Evolutionary conservation across 495 filamentous ascomycete species (phyloP).

Genomic region (Annulohypoxylon stygium): DNA sequence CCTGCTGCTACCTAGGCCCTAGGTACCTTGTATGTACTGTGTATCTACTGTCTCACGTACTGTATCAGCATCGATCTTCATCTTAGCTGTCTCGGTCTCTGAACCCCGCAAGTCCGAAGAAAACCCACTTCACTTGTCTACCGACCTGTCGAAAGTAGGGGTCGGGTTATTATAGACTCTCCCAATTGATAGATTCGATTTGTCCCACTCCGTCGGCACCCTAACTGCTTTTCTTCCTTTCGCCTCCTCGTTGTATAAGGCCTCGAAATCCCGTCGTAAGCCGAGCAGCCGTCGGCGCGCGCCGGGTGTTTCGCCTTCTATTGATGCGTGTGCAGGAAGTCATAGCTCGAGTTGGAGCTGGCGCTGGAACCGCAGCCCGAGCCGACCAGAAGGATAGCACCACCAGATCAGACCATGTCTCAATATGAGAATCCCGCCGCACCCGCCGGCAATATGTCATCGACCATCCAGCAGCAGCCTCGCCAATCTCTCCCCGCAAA

Average conservation of each 20-base stretch:
- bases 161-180: slow-evolving; percentile 40
- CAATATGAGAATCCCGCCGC: slow-evolving; percentile 41
- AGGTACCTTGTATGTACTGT: slow-evolving; percentile 28
- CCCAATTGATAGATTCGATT: slow-evolving; percentile 38
- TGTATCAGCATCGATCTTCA: slow-evolving; percentile 30
- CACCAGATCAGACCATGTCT: slow-evolving; percentile 45
- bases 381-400: slow-evolving; percentile 34
- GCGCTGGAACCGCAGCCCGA: slow-evolving; percentile 26
- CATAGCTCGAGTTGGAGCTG: slow-evolving; percentile 38
- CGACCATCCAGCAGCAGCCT: slow-evolving; percentile 41
- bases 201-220: slow-evolving; percentile 40
- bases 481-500: slow-evolving; percentile 45
- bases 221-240: slow-evolving; percentile 21
- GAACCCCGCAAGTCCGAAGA: slow-evolving; percentile 48
- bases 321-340: slow-evolving; percentile 37
- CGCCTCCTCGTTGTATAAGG: slow-evolving; percentile 42
- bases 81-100: slow-evolving; percentile 36
- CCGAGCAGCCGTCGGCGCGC: slow-evolving; percentile 47
- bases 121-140: slow-evolving; percentile 38
- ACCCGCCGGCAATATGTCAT: slow-evolving; percentile 40
- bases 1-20: neutral
- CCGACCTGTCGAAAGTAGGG: slow-evolving; percentile 36
- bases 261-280: slow-evolving; percentile 53
- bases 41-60: slow-evolving; percentile 24
- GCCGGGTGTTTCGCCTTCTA: slow-evolving; percentile 32